phyloP scores from a whole-genome alignment of 805 yeast species.

The Candida broadrunensis region DNA sequence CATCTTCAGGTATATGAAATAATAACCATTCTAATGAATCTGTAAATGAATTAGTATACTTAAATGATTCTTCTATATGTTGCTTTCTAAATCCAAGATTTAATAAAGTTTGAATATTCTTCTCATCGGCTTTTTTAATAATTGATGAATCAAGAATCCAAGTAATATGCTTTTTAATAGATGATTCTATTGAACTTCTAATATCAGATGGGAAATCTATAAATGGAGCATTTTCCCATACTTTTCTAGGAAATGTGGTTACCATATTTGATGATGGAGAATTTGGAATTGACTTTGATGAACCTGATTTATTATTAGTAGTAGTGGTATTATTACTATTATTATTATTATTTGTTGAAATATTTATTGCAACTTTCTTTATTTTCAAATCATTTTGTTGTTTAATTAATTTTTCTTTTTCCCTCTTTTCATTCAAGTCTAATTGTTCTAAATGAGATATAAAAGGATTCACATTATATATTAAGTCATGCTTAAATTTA shows the following conservation, averaged over 20 bases:
- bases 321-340: constrained; percentile 2
- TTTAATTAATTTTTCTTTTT: constrained; percentile 46
- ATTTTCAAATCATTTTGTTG: constrained; percentile 50
- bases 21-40: constrained; percentile 73
- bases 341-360: constrained; percentile 25
- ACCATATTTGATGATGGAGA: neutral
- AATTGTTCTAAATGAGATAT: constrained; percentile 56
- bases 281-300: neutral
- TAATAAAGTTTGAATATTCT: constrained; percentile 7
- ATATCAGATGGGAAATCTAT: constrained; percentile 66
- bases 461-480: constrained; percentile 78
- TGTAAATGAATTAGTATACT: constrained; percentile 48
- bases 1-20: constrained; percentile 92
- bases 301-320: neutral
- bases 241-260: constrained; percentile 46
- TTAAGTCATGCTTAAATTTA: constrained; percentile 44
- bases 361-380: constrained; percentile 42
- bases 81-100: constrained; percentile 63
- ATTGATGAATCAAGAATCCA: constrained; percentile 37
- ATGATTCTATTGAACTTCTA: constrained; percentile 59
- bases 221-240: constrained; percentile 69
- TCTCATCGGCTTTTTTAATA: constrained; percentile 6
- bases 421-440: constrained; percentile 38
- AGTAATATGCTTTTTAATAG: constrained; percentile 53
- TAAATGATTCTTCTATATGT: constrained; percentile 72